Conservation (phyloP, 2,329 filamentous ascomycete genomes). For the Tolypocladium pustulatum region DNA sequence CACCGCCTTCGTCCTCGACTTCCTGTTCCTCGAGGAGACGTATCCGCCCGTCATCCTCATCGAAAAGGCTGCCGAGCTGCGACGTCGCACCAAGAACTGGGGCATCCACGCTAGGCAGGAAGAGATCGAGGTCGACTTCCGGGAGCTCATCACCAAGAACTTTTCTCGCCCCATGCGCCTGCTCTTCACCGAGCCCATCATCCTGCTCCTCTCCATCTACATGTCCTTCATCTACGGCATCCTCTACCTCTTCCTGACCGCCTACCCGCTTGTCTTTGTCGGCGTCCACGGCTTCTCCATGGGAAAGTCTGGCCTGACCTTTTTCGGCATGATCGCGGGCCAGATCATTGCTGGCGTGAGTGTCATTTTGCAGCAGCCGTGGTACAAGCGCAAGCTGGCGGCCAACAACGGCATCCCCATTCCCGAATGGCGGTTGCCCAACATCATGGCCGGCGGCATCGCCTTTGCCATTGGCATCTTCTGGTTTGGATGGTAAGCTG, state of each 20-base stretch:
- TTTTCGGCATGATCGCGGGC: slow-evolving; percentile 74
- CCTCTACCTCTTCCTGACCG: slow-evolving; percentile 77
- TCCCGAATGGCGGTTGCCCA: slow-evolving; percentile 57
- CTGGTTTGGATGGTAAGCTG: slow-evolving; percentile 61
- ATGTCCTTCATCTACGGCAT: slow-evolving; percentile 68
- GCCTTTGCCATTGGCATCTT: slow-evolving; percentile 57
- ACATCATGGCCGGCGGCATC: slow-evolving; percentile 48
- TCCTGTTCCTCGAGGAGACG: slow-evolving; percentile 57
- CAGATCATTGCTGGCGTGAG: slow-evolving; percentile 56
- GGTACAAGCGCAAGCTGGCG: slow-evolving; percentile 57
- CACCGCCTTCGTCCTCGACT: slow-evolving; percentile 44
- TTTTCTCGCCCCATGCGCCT: slow-evolving; percentile 55
- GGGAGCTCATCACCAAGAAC: slow-evolving; percentile 55
- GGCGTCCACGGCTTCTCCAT: slow-evolving; percentile 57
- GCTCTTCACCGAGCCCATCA: slow-evolving; percentile 59
- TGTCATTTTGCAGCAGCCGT: slow-evolving; percentile 53
- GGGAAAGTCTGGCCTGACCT: slow-evolving; percentile 67
- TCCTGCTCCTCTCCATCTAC: slow-evolving; percentile 57
- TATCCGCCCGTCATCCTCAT: slow-evolving; percentile 59
- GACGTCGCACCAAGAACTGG: slow-evolving; percentile 57
- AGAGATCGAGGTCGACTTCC: slow-evolving; percentile 57
- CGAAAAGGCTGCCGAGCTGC: slow-evolving; percentile 48
- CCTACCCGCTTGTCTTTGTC: slow-evolving; percentile 73
- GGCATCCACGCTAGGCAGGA: slow-evolving; percentile 63
- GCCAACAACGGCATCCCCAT: slow-evolving; percentile 56